phyloP scores from a whole-genome alignment of 106 monocot species.

The Acanthochlamys bracteata region DNA sequence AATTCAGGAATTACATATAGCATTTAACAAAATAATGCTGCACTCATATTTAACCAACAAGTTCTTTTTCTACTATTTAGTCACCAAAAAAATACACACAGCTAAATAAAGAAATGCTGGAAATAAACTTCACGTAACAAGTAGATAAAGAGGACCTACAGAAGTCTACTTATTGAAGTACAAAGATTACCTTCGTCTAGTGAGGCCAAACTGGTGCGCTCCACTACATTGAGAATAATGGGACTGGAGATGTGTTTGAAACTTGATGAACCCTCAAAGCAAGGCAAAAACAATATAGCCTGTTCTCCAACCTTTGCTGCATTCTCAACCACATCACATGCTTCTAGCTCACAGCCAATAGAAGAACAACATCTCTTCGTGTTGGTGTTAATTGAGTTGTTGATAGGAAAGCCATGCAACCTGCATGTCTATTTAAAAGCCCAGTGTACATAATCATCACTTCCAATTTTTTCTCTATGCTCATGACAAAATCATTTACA shows the following conservation, averaged over 20 bases:
- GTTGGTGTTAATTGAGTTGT: constrained; percentile 6
- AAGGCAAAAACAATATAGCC: constrained; percentile 54
- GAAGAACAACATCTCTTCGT: constrained; percentile 28
- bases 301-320: constrained; percentile 54
- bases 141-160: too few relatives aligned
- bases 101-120: too few relatives aligned
- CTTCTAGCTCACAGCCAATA: constrained; percentile 30
- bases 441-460: background rate
- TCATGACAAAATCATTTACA: too few relatives aligned
- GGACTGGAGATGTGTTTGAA: constrained; percentile 25
- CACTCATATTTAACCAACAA: too few relatives aligned
- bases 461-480: background rate
- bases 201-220: constrained; percentile 62
- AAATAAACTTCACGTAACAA: too few relatives aligned
- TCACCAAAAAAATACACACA: too few relatives aligned
- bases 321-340: constrained; percentile 47
- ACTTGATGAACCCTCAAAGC: constrained; percentile 33
- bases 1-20: background rate
- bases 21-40: too few relatives aligned
- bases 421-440: constrained; percentile 62
- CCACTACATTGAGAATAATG: constrained; percentile 57
- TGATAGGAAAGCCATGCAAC: constrained; percentile 62
- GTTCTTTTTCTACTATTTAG: too few relatives aligned
- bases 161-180: too few relatives aligned
- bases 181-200: constrained; percentile 79